Percentiles rank a stretch among this genome's conserved stretches.
phyloP scores from a whole-genome alignment of 805 yeast genomes.

The Saturnispora mendoncae region DNA sequence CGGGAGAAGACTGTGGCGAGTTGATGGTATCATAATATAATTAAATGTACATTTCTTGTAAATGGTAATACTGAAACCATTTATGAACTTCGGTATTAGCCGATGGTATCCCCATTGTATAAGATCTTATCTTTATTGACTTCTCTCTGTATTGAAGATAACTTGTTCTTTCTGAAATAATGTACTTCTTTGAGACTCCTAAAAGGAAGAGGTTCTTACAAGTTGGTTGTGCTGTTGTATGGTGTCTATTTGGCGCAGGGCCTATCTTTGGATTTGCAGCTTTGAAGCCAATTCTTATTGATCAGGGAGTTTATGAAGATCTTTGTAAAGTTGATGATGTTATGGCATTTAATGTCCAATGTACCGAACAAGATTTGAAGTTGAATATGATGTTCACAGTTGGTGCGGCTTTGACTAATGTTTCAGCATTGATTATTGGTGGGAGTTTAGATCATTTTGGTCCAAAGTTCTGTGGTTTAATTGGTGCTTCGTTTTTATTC shows the following conservation, averaged over 20 bases:
- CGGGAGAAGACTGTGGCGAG: neutral
- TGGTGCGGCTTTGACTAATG: constrained; percentile 48
- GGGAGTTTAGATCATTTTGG: constrained; percentile 41
- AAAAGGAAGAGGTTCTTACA: constrained; percentile 31
- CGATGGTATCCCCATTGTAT: neutral
- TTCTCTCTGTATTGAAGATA: too few relatives aligned
- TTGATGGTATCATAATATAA: too few relatives aligned
- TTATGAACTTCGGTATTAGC: neutral
- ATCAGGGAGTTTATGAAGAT: constrained; percentile 38
- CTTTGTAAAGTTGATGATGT: constrained; percentile 27
- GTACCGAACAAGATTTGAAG: constrained; percentile 45
- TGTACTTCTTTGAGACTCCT: constrained; percentile 28
- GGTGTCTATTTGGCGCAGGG: constrained; percentile 51
- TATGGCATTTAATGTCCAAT: constrained; percentile 31
- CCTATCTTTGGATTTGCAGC: constrained; percentile 57
- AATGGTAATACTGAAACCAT: too few relatives aligned
- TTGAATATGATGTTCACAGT: constrained; percentile 51
- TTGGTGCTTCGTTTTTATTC: constrained; percentile 40
- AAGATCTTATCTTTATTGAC: neutral
- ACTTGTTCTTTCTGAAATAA: constrained; percentile 8
- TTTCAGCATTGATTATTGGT: constrained; percentile 45
- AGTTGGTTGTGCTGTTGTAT: constrained; percentile 40
- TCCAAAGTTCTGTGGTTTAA: constrained; percentile 44
- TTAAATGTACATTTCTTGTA: neutral
- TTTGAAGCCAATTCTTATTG: constrained; percentile 42